A percentile compares a stretch with the other conserved stretches of the same genome.
Conservation (phyloP, 306 rosid genomes). For the Cicer cuneatum region DNA sequence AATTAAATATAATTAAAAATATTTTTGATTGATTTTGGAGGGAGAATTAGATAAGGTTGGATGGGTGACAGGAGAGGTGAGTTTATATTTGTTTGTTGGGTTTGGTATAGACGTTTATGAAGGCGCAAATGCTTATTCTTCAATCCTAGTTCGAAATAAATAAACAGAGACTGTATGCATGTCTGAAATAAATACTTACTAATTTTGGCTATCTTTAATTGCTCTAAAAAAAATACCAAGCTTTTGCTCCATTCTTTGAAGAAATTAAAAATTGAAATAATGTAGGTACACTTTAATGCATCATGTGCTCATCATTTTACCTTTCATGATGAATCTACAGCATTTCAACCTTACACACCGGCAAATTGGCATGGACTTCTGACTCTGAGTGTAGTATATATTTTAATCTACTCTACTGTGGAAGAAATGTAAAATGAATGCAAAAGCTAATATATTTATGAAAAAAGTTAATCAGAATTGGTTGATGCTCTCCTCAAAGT, state of each 20-base stretch:
- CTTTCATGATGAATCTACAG: background rate
- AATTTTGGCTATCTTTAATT: background rate
- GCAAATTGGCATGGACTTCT: background rate
- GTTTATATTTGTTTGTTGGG: slow-evolving; percentile 7
- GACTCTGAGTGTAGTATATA: background rate
- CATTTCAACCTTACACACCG: no score
- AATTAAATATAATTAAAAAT: no score
- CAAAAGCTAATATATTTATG: no score
- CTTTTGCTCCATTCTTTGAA: background rate
- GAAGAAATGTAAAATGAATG: no score
- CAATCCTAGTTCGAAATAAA: background rate
- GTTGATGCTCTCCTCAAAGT: no score
- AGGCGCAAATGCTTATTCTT: background rate
- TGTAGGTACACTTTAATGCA: background rate
- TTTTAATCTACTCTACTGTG: no score
- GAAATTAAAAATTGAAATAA: background rate
- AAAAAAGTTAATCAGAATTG: no score
- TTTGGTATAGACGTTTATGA: background rate
- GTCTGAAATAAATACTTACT: background rate
- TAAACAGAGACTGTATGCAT: background rate
- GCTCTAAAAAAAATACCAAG: background rate
- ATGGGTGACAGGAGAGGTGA: background rate
- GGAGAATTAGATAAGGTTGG: background rate
- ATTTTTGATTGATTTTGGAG: no score
- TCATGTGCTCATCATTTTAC: slow-evolving; percentile 1